Evolutionary conservation across 192 early-diverging fungal genomes (phyloP).

Genomic region (Backusella morwellensis): DNA sequence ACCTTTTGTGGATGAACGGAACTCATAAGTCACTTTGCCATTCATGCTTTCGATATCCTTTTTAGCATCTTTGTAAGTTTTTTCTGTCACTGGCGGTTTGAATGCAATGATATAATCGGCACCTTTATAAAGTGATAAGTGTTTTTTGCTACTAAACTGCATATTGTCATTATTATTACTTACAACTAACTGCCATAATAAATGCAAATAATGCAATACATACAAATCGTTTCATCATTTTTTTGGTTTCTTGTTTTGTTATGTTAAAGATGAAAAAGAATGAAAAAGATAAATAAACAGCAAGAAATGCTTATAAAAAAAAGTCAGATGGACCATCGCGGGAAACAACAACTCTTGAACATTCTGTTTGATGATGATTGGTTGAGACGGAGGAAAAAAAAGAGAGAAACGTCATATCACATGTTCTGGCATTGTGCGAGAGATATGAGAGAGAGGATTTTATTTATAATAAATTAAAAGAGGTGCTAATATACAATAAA

Average conservation of each 20-base stretch:
- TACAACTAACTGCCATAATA: not conserved
- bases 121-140: not conserved
- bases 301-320: not conserved
- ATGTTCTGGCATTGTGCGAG: not conserved
- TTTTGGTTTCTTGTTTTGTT: not conserved
- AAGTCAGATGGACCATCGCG: not conserved
- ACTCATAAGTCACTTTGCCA: conserved; percentile 22
- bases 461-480: too few species aligned
- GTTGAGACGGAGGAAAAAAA: not conserved
- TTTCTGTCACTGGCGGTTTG: not conserved
- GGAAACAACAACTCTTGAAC: not conserved
- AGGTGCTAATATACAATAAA: not conserved
- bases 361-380: not conserved
- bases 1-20: conserved; percentile 15
- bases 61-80: conserved; percentile 13
- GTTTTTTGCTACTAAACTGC: not conserved
- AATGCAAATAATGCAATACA: not conserved
- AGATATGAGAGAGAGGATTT: too few species aligned
- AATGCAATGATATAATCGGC: conserved; percentile 24
- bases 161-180: not conserved
- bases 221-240: not conserved
- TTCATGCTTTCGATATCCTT: conserved; percentile 22
- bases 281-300: not conserved
- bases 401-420: not conserved
- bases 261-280: not conserved